These are phyloP conservation scores for Neurospora pannonica DNA, from an alignment of 495 filamentous ascomycete genomes.

Conservation along the genomic window DNA sequence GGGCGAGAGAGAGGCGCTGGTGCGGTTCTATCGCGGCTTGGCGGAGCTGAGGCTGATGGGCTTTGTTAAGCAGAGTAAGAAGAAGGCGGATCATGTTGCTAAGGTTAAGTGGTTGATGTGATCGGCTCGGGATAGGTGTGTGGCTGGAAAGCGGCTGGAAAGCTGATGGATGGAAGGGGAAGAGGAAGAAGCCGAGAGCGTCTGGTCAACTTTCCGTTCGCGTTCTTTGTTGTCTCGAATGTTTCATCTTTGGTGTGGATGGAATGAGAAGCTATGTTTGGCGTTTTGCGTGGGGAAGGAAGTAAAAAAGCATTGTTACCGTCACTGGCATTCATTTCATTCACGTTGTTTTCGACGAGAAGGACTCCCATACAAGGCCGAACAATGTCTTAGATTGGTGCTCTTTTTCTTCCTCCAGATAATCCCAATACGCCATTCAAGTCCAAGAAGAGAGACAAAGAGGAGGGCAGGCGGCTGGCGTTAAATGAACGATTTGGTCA, in stretches of 20 bases:
- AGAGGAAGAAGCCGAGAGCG: not conserved
- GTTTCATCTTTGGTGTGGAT: not conserved
- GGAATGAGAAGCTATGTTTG: not conserved
- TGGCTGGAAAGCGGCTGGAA: not conserved
- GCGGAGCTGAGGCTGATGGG: conserved; percentile 80
- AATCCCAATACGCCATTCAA: not conserved
- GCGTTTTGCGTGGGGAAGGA: not conserved
- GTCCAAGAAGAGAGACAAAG: not conserved
- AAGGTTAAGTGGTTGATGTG: conserved; percentile 50
- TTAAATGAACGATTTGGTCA: not conserved
- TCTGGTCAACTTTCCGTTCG: not conserved
- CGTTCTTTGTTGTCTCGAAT: not conserved
- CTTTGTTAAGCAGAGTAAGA: conserved; percentile 79
- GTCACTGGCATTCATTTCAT: not conserved
- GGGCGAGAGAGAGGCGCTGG: conserved; percentile 46
- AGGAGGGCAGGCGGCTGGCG: not conserved
- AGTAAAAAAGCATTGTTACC: conserved; percentile 6
- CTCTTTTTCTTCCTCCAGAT: not conserved
- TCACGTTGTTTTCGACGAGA: not conserved
- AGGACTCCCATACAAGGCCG: not conserved
- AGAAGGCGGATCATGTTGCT: conserved; percentile 82
- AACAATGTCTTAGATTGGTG: not conserved
- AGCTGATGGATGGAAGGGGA: not conserved
- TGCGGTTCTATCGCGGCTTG: conserved; percentile 70
- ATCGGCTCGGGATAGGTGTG: not conserved